Percentiles rank a stretch among this genome's conserved stretches.
Conservation (phyloP, 2,329 filamentous ascomycete species). For the Penicillium corylophilum region DNA sequence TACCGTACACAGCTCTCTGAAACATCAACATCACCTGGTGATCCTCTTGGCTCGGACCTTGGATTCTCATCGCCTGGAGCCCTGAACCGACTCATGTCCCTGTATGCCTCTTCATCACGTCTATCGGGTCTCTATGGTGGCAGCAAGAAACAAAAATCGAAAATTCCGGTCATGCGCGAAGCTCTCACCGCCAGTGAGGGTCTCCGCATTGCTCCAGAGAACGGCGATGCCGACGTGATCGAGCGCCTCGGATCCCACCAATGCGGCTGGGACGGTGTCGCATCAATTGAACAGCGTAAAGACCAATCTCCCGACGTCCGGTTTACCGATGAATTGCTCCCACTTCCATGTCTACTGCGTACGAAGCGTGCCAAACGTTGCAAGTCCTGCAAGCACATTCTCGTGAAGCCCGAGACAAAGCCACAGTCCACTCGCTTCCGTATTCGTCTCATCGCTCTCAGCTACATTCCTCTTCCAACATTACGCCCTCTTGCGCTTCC, state of each 20-base stretch:
- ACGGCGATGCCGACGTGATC: slow-evolving; percentile 61
- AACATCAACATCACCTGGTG: slow-evolving; percentile 53
- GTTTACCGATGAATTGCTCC: slow-evolving; percentile 73
- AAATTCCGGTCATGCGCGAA: slow-evolving; percentile 75
- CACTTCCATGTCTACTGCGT: slow-evolving; percentile 76
- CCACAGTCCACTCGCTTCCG: slow-evolving; percentile 85
- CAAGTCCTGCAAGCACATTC: slow-evolving; percentile 87
- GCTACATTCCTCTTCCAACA: slow-evolving; percentile 80
- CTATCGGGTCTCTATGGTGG: slow-evolving; percentile 56
- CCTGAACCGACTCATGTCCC: slow-evolving; percentile 82
- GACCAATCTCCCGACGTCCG: slow-evolving; percentile 53
- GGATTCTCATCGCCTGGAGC: slow-evolving; percentile 72
- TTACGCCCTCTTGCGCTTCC: slow-evolving; percentile 57
- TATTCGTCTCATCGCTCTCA: slow-evolving; percentile 83
- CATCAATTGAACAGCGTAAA: slow-evolving; percentile 53
- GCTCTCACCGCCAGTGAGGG: slow-evolving; percentile 71
- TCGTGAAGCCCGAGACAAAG: slow-evolving; percentile 91
- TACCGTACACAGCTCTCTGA: slow-evolving; percentile 77
- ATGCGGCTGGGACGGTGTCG: slow-evolving; percentile 64
- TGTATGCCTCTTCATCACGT: slow-evolving; percentile 65
- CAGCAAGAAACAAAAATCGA: slow-evolving; percentile 65
- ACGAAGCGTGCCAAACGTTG: slow-evolving; percentile 95
- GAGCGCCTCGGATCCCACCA: slow-evolving; percentile 54
- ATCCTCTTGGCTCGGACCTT: slow-evolving; percentile 52
- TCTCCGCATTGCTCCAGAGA: slow-evolving; percentile 60